Evolutionary conservation across 2,329 filamentous ascomycete species (phyloP).

Genomic region (Zasmidium citrigriseum): DNA sequence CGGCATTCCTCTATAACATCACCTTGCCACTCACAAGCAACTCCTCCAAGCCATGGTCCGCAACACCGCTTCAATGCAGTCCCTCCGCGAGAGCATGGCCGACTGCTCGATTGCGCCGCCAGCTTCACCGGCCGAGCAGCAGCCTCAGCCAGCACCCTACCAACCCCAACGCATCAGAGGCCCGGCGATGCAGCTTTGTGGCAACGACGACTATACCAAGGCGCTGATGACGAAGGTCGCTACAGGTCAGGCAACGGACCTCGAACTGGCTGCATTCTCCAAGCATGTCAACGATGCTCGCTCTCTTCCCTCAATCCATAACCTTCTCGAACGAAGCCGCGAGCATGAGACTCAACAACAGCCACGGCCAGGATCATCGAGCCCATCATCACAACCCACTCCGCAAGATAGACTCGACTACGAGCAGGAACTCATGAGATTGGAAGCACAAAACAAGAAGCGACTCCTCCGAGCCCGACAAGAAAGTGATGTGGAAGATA

Average conservation of each 20-base stretch:
- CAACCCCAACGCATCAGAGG: slow-evolving; percentile 5
- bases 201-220: slow-evolving; percentile 25
- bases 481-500: not conserved
- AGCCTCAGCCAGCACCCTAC: slow-evolving; percentile 3
- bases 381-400: no score
- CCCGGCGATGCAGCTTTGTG: slow-evolving; percentile 17
- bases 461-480: not conserved
- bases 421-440: slow-evolving; percentile 79
- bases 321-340: slow-evolving; percentile 7
- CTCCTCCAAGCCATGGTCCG: slow-evolving; percentile 26
- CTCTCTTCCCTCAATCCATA: slow-evolving; percentile 11
- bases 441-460: slow-evolving; percentile 50
- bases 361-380: no score
- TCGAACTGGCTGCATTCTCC: slow-evolving; percentile 21
- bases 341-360: no score
- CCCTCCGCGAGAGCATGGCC: slow-evolving; percentile 25
- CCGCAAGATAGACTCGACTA: no score
- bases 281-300: slow-evolving; percentile 18
- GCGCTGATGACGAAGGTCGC: slow-evolving; percentile 26
- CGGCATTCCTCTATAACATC: not conserved
- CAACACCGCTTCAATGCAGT: slow-evolving; percentile 30
- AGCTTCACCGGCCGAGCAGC: slow-evolving; percentile 3
- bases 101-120: slow-evolving; percentile 8
- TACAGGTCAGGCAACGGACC: slow-evolving; percentile 22
- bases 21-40: not conserved